phyloP scores from a whole-genome alignment of 2,329 filamentous ascomycete genomes.

The Phialocephala sp. region DNA sequence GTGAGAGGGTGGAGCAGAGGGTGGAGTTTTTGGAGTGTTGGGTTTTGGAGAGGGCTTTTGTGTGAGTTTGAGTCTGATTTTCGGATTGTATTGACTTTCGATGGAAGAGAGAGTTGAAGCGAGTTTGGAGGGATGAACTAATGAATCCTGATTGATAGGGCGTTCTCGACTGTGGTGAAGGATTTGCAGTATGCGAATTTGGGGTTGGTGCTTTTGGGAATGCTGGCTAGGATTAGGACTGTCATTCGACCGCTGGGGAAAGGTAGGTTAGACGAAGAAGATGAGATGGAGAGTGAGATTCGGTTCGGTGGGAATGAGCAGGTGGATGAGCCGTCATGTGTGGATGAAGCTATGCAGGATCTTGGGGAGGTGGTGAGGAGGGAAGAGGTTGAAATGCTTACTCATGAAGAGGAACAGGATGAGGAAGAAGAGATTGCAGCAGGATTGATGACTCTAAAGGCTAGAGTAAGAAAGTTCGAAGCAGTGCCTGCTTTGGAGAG shows the following conservation, averaged over 20 bases:
- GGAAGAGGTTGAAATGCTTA: conserved; percentile 23
- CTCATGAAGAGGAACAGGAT: conserved; percentile 15
- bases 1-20: conserved; percentile 40
- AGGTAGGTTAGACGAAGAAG: conserved; percentile 22
- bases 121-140: not conserved
- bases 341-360: not conserved
- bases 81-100: not conserved
- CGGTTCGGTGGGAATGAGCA: not conserved
- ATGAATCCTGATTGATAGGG: conserved; percentile 41
- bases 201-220: conserved; percentile 70
- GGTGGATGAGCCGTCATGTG: not conserved
- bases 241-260: conserved; percentile 46
- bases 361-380: conserved; percentile 44
- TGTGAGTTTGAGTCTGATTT: conserved; percentile 50
- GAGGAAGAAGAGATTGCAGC: conserved; percentile 15
- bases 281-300: conserved; percentile 4
- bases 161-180: conserved; percentile 72
- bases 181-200: conserved; percentile 76
- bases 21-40: conserved; percentile 49
- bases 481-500: conserved; percentile 10
- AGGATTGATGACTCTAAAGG: conserved; percentile 3
- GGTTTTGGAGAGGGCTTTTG: conserved; percentile 50
- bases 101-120: too few species aligned
- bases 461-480: not conserved
- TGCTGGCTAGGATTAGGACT: conserved; percentile 63